Conservation (phyloP, 768 basidiomycete genomes). For the Lactarius psammicola region DNA sequence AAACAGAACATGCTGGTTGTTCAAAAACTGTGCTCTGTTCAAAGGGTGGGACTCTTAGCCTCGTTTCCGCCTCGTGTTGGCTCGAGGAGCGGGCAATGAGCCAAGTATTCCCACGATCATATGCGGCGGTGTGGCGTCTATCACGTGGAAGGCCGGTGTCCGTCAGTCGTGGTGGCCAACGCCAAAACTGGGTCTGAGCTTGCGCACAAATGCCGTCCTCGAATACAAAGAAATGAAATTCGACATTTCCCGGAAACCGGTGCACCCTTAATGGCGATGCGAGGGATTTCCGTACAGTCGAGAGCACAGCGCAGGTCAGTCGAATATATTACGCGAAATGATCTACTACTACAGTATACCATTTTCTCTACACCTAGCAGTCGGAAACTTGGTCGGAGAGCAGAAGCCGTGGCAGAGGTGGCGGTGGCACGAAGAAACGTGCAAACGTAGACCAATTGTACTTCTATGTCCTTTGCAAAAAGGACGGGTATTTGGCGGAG, state of each 20-base stretch:
- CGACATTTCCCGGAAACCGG: not conserved
- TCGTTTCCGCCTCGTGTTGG: conserved; percentile 1
- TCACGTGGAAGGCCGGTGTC: conserved; percentile 5
- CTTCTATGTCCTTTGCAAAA: not conserved
- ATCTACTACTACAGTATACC: not conserved
- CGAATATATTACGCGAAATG: not conserved
- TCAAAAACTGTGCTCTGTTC: not conserved
- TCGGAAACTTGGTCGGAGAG: no score
- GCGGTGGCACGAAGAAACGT: not conserved
- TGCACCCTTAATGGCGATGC: not conserved
- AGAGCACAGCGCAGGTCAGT: not conserved
- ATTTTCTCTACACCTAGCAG: not conserved
- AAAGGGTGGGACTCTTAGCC: conserved; percentile 14
- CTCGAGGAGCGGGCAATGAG: not conserved
- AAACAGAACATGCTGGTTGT: not conserved
- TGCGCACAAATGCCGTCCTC: not conserved
- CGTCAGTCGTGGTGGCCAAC: no score
- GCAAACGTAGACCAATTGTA: not conserved
- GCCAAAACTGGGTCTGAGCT: not conserved
- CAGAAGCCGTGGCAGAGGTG: not conserved
- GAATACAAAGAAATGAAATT: not conserved
- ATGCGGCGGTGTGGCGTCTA: not conserved
- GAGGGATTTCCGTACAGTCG: not conserved
- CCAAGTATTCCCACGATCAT: conserved; percentile 1
- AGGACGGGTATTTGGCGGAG: not conserved